These are phyloP conservation scores for Podaxis pistillaris DNA, from an alignment of 768 basidiomycete species.

Conservation along the genomic window DNA sequence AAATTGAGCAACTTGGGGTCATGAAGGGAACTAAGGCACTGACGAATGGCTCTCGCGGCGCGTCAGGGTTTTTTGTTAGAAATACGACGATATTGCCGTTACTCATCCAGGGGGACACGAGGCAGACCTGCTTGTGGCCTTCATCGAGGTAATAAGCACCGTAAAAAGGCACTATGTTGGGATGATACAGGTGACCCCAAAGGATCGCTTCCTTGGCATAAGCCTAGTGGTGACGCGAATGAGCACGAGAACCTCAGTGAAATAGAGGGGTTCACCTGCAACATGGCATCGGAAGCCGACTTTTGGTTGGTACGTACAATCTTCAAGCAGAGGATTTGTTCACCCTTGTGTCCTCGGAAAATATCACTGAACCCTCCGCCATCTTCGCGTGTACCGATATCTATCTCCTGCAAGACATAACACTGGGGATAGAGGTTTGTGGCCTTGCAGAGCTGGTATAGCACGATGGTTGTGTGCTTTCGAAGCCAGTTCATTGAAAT, in stretches of 20 bases:
- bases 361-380: constrained; percentile 28
- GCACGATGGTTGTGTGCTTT: not conserved
- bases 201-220: not conserved
- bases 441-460: constrained; percentile 20
- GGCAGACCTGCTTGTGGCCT: not conserved
- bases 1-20: not conserved
- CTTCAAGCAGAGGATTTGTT: constrained; percentile 23
- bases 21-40: not conserved
- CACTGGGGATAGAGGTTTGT: constrained; percentile 28
- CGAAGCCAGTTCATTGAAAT: not conserved
- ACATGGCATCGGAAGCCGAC: constrained; percentile 15
- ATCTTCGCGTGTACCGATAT: constrained; percentile 11
- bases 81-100: constrained; percentile 11
- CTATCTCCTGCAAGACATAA: constrained; percentile 20
- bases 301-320: constrained; percentile 22
- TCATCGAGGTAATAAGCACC: not conserved
- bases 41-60: not conserved
- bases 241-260: no score
- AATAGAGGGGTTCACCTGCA: constrained; percentile 19
- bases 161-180: constrained; percentile 6
- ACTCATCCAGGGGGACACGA: constrained; percentile 14
- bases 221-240: not conserved
- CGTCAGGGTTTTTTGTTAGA: not conserved
- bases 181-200: constrained; percentile 2
- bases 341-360: constrained; percentile 21